A percentile compares a stretch with the other conserved stretches of the same genome.
Evolutionary conservation across 257 asterid genomes (phyloP).

Genomic region (Dorcoceras hygrometricum): DNA sequence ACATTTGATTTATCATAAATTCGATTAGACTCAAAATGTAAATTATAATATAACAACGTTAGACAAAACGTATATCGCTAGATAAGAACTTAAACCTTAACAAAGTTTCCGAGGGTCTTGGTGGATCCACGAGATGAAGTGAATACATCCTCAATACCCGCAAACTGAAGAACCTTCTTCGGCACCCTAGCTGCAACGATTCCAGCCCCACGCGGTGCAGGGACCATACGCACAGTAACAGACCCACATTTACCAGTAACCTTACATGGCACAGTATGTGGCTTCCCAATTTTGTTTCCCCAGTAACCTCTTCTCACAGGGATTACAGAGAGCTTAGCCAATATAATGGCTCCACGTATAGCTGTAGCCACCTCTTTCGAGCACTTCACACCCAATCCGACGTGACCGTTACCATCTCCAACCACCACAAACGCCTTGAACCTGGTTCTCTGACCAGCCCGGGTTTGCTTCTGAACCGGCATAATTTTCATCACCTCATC

Average conservation of each 20-base stretch:
- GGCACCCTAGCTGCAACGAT: conserved; percentile 66
- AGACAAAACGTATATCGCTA: not conserved
- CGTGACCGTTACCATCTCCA: conserved; percentile 60
- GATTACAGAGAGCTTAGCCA: conserved; percentile 52
- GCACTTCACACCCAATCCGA: conserved; percentile 59
- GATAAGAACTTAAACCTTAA: conserved; percentile 32
- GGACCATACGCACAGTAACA: conserved; percentile 59
- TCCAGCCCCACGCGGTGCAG: conserved; percentile 62
- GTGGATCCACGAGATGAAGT: conserved; percentile 65
- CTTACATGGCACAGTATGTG: conserved; percentile 64
- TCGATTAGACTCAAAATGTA: not conserved
- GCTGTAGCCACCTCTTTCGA: conserved; percentile 68
- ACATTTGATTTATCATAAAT: too few relatives aligned
- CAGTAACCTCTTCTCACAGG: conserved; percentile 70
- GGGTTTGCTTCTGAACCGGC: conserved; percentile 66
- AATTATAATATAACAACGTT: too few relatives aligned
- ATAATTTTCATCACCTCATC: conserved; percentile 67
- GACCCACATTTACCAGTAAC: conserved; percentile 67
- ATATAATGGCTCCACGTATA: conserved; percentile 49
- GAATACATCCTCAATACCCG: conserved; percentile 60
- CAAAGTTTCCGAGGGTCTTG: conserved; percentile 60
- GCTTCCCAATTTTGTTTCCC: conserved; percentile 64
- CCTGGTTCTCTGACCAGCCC: conserved; percentile 64
- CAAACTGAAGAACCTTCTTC: conserved; percentile 60
- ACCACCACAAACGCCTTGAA: conserved; percentile 64